Base-by-base conservation (phyloP, 2,329 filamentous ascomycete species). In the Gliomastix tumulicola region DNA sequence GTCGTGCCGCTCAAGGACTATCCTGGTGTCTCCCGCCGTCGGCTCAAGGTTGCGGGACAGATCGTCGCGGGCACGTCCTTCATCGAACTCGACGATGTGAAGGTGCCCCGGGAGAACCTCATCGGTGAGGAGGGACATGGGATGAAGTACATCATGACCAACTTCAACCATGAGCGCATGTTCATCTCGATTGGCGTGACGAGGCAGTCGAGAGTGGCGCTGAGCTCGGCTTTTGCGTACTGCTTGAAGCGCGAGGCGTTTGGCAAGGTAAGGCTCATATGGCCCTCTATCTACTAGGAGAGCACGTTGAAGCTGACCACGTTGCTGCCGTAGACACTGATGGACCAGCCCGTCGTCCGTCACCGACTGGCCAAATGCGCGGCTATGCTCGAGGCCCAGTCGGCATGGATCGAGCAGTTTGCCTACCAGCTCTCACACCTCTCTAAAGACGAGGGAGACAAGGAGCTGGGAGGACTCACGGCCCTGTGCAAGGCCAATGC, bases 121-220 rank as follows among this genome's bases (percentile, higher is more conserved):
- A 76, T 88, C 39, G 84, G 83, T 4, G 47, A 66, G 16, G 83
- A 88, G 54, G 82, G 82, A 10, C 63, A 73, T 49, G 84, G 84
- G 6, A 87, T 88, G 82, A 71, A 66, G 40, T 84, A 84, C 50
- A 74, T 84, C 49, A 85, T 84, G 80, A 81, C 76, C 37, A 85
- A 88, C 60, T 88, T 88, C 71, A 88, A 88, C 61, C 82, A 88
- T 55, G 84, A 88, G 56, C 74, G 83, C 0, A 64, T 88, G 10
- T 69, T 69, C 13, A 84, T 88, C 43, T 68, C 77, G 1, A 74
- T 87, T 12, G 71, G 74, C 1, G 71, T 74, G 2, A 82, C 79
- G 3, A 66, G 83, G 4, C 68, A 79, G 48, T 69, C 80, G 1
- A 39, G 60, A 9, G 60, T 62, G 2, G 60, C 60, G 3, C 49